Evolutionary conservation across 2,329 filamentous ascomycete species (phyloP), one percentile per base, ranked within the genome.

Genomic region (Colletotrichum filicis): DNA sequence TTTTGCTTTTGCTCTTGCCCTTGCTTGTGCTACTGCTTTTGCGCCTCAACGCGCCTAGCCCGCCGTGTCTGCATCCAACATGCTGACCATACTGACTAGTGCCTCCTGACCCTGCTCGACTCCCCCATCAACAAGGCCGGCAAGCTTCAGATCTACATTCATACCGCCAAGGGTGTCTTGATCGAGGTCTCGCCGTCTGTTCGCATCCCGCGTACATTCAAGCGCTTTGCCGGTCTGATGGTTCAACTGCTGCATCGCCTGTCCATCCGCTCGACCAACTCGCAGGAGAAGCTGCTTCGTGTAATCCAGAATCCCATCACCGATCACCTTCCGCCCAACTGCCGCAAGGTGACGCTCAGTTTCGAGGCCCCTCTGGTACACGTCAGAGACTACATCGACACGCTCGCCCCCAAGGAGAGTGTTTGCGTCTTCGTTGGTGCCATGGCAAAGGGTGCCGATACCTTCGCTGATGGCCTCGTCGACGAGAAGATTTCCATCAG

Each of bases 111-210:
- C 60, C 92, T 99, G 37, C 92, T 99, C 79, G 97, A 99, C 83
- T 99, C 97, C 24, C 97, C 97, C 60, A 93, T 98, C 89, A 99
- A 99, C 90, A 99, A 99, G 85, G 95, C 96, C 70, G 97, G 97
- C 79, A 96, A 92, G 84, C 92, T 99, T 52, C 97, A 99, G 85
- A 98, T 99, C 80, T 99, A 97, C 86, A 98, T 99, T 76, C 95
- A 98, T 83, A 98, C 97, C 5, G 95, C 96, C 76, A 98, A 98
- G 85, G 96, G 97, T 64, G 96, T 98, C 46, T 88, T 99, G 78
- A 99, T 99, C 79, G 95, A 98, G 85, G 96, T 99, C 76, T 98
- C 95, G 80, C 97, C 97, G n/a, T 95, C 95, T 9, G 97, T 99
- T 71, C 95, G 97, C 80, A 98, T 99, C 77, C 97, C 97, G 63